Evolutionary conservation across 352 stramenopile species (phyloP).

Genomic region (Globisporangium echinulatum): DNA sequence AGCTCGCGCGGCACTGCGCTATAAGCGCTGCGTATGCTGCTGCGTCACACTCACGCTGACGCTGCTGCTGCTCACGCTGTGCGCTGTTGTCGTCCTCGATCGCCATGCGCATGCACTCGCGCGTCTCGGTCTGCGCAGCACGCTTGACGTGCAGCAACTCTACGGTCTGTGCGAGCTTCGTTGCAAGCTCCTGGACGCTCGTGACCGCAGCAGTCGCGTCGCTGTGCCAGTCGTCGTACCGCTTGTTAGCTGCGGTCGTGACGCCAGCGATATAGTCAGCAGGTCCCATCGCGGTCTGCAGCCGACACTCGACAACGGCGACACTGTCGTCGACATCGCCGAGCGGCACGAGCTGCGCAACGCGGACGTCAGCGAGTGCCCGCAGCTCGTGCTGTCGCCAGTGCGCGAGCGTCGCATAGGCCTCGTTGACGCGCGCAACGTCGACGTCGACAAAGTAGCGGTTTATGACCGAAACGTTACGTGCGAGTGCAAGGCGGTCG

Average conservation of each 20-base stretch:
- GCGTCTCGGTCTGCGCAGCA: constrained; percentile 18
- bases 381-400: constrained; percentile 34
- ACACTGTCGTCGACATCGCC: constrained; percentile 34
- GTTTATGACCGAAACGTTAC: constrained; percentile 47
- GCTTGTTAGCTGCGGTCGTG: constrained; percentile 25
- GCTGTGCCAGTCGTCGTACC: constrained; percentile 47
- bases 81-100: constrained; percentile 29
- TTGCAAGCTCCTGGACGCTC: constrained; percentile 25
- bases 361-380: constrained; percentile 26
- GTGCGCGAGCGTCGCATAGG: constrained; percentile 17
- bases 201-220: constrained; percentile 22
- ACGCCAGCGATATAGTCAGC: constrained; percentile 38
- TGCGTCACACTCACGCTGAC: constrained; percentile 14
- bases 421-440: constrained; percentile 36
- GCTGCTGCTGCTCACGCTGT: constrained; percentile 12
- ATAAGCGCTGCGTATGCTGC: constrained; percentile 21
- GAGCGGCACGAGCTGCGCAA: constrained; percentile 29
- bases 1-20: constrained; percentile 30
- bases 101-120: constrained; percentile 29
- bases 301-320: constrained; percentile 17
- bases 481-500: constrained; percentile 38
- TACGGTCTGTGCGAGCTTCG: constrained; percentile 27
- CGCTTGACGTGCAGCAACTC: constrained; percentile 28
- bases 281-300: constrained; percentile 36
- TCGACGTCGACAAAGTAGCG: constrained; percentile 56